Percentiles rank a stretch among this genome's conserved stretches.
phyloP scores from a whole-genome alignment of 2,329 filamentous ascomycete species.

The Penicillium italicum region DNA sequence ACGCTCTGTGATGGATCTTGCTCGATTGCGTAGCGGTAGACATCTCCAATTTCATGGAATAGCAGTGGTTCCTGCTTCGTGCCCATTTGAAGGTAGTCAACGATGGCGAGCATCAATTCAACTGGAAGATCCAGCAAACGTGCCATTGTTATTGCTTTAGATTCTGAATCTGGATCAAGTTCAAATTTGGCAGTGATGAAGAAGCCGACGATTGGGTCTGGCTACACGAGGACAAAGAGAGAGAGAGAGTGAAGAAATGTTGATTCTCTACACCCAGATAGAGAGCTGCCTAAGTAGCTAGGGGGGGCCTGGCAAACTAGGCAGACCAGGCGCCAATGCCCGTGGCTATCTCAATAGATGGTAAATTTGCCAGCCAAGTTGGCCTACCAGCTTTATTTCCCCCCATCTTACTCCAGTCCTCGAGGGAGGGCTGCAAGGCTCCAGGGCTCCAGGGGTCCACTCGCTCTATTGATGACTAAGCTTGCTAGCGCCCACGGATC shows the following conservation, averaged over 20 bases:
- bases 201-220: neutral
- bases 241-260: no score
- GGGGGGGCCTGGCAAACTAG: no score
- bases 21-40: neutral
- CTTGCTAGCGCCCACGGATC: no score
- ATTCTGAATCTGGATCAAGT: neutral
- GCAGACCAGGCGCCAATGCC: no score
- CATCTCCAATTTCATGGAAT: constrained; percentile 1
- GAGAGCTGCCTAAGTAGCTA: no score
- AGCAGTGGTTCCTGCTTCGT: neutral
- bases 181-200: neutral
- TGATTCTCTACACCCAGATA: no score
- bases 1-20: neutral
- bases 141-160: constrained; percentile 1
- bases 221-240: no score
- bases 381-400: no score
- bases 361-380: no score
- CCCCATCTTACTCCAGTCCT: no score
- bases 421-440: neutral
- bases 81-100: constrained; percentile 5
- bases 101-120: constrained; percentile 6
- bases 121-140: constrained; percentile 7
- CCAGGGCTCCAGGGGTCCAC: no score
- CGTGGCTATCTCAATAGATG: no score
- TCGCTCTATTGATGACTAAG: neutral